phyloP scores from a whole-genome alignment of 345 rosid genomes.

The Durio zibethinus region DNA sequence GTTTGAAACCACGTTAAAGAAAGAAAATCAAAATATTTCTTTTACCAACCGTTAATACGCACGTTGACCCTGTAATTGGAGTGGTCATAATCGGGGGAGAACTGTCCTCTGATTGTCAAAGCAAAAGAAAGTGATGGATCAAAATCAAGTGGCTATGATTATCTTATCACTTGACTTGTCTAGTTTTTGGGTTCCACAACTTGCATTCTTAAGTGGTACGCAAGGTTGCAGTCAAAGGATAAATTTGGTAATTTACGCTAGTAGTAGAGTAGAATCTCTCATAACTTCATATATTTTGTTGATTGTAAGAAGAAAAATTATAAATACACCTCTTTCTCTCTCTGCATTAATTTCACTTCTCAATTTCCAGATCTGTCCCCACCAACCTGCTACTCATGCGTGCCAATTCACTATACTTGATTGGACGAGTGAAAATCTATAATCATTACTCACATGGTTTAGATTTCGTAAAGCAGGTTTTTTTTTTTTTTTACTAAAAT shows the following conservation, averaged over 20 bases:
- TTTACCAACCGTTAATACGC: not conserved
- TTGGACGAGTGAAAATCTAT: too few species aligned
- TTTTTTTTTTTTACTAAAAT: too few species aligned
- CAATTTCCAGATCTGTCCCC: slow-evolving; percentile 3
- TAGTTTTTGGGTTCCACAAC: too few species aligned
- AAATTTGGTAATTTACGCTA: not conserved
- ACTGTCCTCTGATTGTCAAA: slow-evolving; percentile 4
- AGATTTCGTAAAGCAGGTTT: too few species aligned
- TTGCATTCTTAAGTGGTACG: too few species aligned
- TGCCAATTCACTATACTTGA: too few species aligned
- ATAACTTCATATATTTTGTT: too few species aligned
- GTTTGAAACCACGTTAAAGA: not conserved
- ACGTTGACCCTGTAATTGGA: not conserved
- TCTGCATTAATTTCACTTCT: not conserved
- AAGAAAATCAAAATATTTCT: not conserved
- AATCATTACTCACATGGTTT: too few species aligned
- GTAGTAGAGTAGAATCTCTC: too few species aligned
- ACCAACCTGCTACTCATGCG: not conserved
- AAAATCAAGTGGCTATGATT: slow-evolving; percentile 20
- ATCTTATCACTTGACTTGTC: not conserved
- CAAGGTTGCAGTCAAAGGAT: not conserved
- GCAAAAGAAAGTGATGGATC: slow-evolving; percentile 12
- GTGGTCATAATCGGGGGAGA: not conserved
- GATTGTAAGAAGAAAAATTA: too few species aligned
- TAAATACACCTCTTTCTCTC: too few species aligned